Base-by-base conservation (phyloP, 805 yeast species). In the Pichia kluyveri region DNA sequence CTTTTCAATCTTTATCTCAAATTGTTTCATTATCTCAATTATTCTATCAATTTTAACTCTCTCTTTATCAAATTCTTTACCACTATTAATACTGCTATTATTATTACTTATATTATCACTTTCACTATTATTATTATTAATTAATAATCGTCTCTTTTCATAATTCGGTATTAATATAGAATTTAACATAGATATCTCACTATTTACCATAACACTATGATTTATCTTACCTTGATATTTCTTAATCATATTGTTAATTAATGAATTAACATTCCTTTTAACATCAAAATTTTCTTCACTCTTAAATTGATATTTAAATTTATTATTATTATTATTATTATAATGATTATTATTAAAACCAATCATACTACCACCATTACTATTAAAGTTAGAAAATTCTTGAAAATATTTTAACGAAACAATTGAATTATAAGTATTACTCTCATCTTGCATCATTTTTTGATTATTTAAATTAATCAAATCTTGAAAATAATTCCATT, bases 401-500 rank as follows among this genome's bases (percentile, higher is more conserved):
- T 74, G 69, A 72, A 77, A 84, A 53, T 80, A 78, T 47, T 80
- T 83, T 57, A 84, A 59, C 0, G 82, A 77, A 0, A 81, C 77
- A 19, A 75, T 67, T 0, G 82, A 66, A 5, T 75, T 69, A 57
- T 86, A 89, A 23, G 46, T 46, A 6, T 47, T 42, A 11, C 60
- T 38, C 19, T 62, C 67, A 5, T 54, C 57, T 8, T 75, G 68
- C 27, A 71, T 66, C 43, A 80, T 56, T 23, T 75, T 79, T 3
- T 71, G 71, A 50, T 70, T 69, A 45, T 72, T 75, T 1, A 69
- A 67, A 40, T 66, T 66, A 60, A 83, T 63, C n/a, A 66, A 43
- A 60, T 90, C 97, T 52, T 81, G 76, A 60, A 84, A 86, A 54
- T 66, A 75, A 30, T 86, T 60, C 96, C 96, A 90, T 52, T 86